Base-by-base conservation (phyloP, 805 yeast genomes). In the Saccharomyces mikatae region DNA sequence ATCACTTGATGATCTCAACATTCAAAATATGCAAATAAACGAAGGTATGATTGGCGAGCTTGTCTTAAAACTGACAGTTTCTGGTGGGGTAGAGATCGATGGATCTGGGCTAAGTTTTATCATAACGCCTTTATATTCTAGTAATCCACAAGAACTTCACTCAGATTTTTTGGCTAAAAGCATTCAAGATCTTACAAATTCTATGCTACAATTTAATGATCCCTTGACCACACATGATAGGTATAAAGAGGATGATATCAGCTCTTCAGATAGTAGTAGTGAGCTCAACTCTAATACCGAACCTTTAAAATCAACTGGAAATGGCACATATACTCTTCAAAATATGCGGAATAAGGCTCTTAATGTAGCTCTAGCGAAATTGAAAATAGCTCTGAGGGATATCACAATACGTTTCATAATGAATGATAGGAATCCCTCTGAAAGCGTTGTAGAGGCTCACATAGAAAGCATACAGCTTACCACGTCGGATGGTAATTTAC, bases 111-210 rank as follows among this genome's bases (percentile, higher is more conserved):
- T 89, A 3, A 78, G 78, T 10, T 60, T 83, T n/a, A 59, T 57
- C 47, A 26, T 62, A 4, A 57, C 53, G 31, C 62, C 66, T 2
- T 30, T 28, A 17, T 44, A 46, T 21, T 57, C 67, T 4, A 52
- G 60, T 31, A 50, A 57, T 24, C 69, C 50, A 48, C 55, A 69
- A 48, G 71, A 67, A 56, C 56, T 67, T 21, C 60, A 65, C 41
- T 70, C 68, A 24, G 72, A 65, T 24, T 81, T 83, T 54, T 68
- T 87, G 54, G 83, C 87, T 0, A 86, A 83, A 61, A 86, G 94
- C 54, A 84, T 92, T 0, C 83, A 84, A 24, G 89, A 86, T 60
- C 74, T 89, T 53, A 89, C 94, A 2, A 79, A 77, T 58, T 74
- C 78, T 11, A 64, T 76, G 47, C 64, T 75, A 47, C 71, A 72